phyloP scores from a whole-genome alignment of 2,329 filamentous ascomycete species.

The Dryadomyces sulphureus region DNA sequence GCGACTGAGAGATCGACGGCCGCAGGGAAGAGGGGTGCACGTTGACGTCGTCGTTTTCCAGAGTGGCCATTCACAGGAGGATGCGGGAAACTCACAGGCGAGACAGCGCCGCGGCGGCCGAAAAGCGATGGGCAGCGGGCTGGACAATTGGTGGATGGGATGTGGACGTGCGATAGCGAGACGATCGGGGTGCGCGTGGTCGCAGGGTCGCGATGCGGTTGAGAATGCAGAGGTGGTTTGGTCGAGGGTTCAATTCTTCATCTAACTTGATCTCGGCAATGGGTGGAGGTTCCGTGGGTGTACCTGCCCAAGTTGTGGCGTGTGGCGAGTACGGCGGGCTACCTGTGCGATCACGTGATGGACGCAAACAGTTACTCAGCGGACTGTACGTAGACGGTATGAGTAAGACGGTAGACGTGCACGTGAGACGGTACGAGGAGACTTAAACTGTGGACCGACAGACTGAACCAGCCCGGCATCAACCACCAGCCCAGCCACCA shows the following conservation, averaged over 20 bases:
- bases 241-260: constrained; percentile 9
- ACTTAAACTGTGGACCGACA: too few species aligned
- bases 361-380: too few species aligned
- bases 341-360: too few species aligned
- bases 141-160: not conserved
- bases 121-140: too few species aligned
- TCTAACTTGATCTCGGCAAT: constrained; percentile 8
- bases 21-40: not conserved
- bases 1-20: not conserved
- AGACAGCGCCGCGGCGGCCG: not conserved
- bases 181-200: not conserved
- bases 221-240: not conserved
- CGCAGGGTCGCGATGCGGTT: not conserved
- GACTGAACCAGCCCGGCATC: too few species aligned
- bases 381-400: too few species aligned
- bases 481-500: too few species aligned
- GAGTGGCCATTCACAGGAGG: not conserved
- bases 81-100: constrained; percentile 3
- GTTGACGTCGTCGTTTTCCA: not conserved
- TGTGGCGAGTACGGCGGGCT: constrained; percentile 9
- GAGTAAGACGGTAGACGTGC: too few species aligned
- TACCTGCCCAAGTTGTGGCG: constrained; percentile 9
- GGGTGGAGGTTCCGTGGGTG: constrained; percentile 10
- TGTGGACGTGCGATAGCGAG: not conserved
- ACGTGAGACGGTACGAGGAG: too few species aligned